Evolutionary conservation across 768 basidiomycete genomes (phyloP), one percentile per base, ranked within the genome.

Genomic region (Termitomyces sp.): DNA sequence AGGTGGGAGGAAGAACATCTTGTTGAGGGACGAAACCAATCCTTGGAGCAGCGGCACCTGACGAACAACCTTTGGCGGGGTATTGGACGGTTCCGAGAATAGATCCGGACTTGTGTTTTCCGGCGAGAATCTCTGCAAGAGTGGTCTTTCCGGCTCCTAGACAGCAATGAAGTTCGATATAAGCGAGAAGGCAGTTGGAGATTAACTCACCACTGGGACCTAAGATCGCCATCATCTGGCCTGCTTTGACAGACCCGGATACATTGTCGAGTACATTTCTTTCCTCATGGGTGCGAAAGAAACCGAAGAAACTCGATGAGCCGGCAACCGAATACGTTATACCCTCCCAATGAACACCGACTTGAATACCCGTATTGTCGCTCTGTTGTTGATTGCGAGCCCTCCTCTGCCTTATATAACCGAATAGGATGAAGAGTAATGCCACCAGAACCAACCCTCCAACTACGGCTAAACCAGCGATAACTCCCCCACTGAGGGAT

Each of bases 11-110:
- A 9, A 96, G 81, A 51, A 94, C 79, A 67, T 96, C 94, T 65
- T 90, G 86, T 75, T 96, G 89, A 32, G 93, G 90, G 18, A 96
- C 92, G 69, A 94, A 96, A 4, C 91, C 92, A 16, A 96, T 81
- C 18, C 86, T 85, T 18, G 86, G 85, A 39, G 67, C 53, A 39
- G 66, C 42, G 49, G 64, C 68, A 49, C 65, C 32, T 11, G 60
- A 39, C 13, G 57, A 70, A 20, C 69, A 67, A 24, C 67, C 69
- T 35, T 70, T 65, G 18, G 75, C 72, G 13, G 81, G 80, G 71
- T 88, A 89, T 4, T 78, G 69, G 51, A 96, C 89, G 2, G 73
- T 73, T 3, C 96, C 96, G 1, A 84, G 78, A 2, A 81, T 79
- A 2, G 78, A 69, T 0, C 95, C 96, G 0, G 82, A 80, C 75